Conservation (phyloP, 805 yeast species). For the Pichia occidentalis region DNA sequence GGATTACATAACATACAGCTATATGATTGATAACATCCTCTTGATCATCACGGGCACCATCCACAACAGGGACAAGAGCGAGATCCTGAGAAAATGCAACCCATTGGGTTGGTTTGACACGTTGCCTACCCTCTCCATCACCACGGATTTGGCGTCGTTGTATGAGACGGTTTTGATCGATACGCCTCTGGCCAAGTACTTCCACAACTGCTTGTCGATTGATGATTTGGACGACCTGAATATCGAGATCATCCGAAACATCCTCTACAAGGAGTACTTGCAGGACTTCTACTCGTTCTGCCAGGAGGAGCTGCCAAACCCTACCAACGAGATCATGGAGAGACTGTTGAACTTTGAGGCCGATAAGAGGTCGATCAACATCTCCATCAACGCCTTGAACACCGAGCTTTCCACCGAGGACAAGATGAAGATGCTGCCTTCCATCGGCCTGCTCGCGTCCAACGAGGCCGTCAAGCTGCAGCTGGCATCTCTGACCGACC, state of each 20-base stretch:
- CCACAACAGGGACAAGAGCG: constrained; percentile 87
- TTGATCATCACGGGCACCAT: constrained; percentile 95
- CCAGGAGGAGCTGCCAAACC: constrained; percentile 52
- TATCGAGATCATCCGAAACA: constrained; percentile 90
- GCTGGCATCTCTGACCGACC: constrained; percentile 73
- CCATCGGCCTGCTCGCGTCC: constrained; percentile 58
- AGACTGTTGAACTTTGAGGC: constrained; percentile 83
- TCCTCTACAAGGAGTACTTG: constrained; percentile 84
- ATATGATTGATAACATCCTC: constrained; percentile 97
- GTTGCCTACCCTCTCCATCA: constrained; percentile 87
- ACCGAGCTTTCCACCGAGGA: constrained; percentile 73
- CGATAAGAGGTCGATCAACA: constrained; percentile 89
- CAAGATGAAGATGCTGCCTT: constrained; percentile 67
- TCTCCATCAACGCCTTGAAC: constrained; percentile 82
- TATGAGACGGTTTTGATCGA: constrained; percentile 90
- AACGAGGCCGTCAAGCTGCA: constrained; percentile 64
- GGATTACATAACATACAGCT: constrained; percentile 91
- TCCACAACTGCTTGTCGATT: constrained; percentile 78
- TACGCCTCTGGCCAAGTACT: constrained; percentile 96
- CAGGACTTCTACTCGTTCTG: constrained; percentile 78
- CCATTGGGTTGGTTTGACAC: constrained; percentile 99
- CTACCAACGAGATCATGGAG: constrained; percentile 77
- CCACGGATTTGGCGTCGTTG: constrained; percentile 90
- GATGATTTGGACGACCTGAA: constrained; percentile 92
- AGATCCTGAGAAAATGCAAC: constrained; percentile 84